These are phyloP conservation scores for Cryptococcus hybrid DNA, from an alignment of 1,284 basidiomycete species.

Conservation along the genomic window DNA sequence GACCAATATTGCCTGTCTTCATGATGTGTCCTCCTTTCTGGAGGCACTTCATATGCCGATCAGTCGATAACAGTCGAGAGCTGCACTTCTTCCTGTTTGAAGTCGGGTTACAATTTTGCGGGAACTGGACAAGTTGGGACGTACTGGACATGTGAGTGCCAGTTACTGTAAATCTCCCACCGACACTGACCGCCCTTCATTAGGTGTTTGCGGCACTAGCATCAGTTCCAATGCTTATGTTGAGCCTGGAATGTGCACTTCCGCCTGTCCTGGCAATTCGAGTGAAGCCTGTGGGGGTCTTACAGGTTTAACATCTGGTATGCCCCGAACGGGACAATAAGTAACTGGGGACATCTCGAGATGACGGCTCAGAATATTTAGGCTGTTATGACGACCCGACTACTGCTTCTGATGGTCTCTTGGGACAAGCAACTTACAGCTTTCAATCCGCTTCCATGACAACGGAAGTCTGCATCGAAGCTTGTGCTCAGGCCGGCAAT, in stretches of 20 bases:
- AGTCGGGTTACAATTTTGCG: conserved; percentile 14
- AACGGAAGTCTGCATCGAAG: conserved; percentile 6
- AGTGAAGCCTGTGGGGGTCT: conserved; percentile 24
- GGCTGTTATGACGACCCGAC: conserved; percentile 3
- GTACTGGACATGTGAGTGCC: conserved; percentile 7
- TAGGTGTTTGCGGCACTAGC: conserved; percentile 21
- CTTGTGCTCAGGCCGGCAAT: not conserved
- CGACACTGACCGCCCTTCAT: not conserved
- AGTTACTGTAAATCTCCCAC: too few relatives aligned
- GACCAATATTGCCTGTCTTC: conserved; percentile 9
- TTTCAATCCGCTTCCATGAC: conserved; percentile 12
- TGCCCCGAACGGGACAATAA: not conserved
- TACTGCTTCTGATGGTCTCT: conserved; percentile 11
- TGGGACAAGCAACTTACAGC: conserved; percentile 5
- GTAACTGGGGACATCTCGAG: not conserved
- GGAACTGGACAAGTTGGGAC: conserved; percentile 11
- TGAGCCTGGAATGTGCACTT: conserved; percentile 25
- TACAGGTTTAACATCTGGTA: conserved; percentile 9
- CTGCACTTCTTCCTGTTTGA: conserved; percentile 11
- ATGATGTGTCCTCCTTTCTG: not conserved
- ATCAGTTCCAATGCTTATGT: conserved; percentile 16
- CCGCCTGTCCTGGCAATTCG: conserved; percentile 29
- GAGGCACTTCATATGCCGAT: not conserved
- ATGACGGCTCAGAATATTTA: not conserved
- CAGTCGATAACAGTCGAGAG: conserved; percentile 4